A percentile compares a stretch with the other conserved stretches of the same genome.
Evolutionary conservation across 805 yeast genomes (phyloP).

Genomic region (Tetrapisispora phaffii): DNA sequence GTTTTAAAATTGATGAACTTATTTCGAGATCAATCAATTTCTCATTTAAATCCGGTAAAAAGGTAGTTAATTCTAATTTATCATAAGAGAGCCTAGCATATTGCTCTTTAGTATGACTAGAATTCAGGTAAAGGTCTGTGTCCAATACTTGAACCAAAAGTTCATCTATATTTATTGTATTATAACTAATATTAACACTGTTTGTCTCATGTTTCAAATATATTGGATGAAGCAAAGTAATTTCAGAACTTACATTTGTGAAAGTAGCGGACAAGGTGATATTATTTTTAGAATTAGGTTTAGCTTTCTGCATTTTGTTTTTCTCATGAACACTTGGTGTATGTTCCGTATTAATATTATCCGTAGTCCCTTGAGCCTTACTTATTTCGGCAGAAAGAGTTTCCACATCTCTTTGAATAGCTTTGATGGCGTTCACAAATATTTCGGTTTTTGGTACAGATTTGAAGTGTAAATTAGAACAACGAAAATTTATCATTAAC

Average conservation of each 20-base stretch:
- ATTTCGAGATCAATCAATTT: constrained; percentile 5
- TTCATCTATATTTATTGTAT: constrained; percentile 11
- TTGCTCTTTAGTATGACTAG: constrained; percentile 22
- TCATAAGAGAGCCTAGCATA: constrained; percentile 20
- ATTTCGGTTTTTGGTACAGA: constrained; percentile 15
- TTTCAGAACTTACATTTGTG: constrained; percentile 18
- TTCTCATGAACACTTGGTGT: not conserved
- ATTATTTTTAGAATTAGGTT: not conserved
- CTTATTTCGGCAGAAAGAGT: not conserved
- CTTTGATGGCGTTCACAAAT: constrained; percentile 9
- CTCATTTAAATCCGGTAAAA: not conserved
- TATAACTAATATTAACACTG: constrained; percentile 13
- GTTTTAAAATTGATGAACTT: constrained; percentile 17
- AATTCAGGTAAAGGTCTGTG: constrained; percentile 17
- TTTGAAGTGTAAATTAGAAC: constrained; percentile 16
- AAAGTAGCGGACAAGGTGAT: constrained; percentile 1
- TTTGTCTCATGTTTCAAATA: constrained; percentile 17
- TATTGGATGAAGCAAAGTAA: constrained; percentile 20
- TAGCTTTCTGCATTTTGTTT: not conserved
- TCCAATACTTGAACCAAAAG: constrained; percentile 16
- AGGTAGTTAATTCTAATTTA: constrained; percentile 11
- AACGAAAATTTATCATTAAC: constrained; percentile 12
- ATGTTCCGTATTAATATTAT: not conserved
- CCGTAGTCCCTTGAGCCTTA: not conserved
- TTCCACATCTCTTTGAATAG: constrained; percentile 8